phyloP scores from a whole-genome alignment of 441 rosid species.

The Pelargonium fulgidum region DNA sequence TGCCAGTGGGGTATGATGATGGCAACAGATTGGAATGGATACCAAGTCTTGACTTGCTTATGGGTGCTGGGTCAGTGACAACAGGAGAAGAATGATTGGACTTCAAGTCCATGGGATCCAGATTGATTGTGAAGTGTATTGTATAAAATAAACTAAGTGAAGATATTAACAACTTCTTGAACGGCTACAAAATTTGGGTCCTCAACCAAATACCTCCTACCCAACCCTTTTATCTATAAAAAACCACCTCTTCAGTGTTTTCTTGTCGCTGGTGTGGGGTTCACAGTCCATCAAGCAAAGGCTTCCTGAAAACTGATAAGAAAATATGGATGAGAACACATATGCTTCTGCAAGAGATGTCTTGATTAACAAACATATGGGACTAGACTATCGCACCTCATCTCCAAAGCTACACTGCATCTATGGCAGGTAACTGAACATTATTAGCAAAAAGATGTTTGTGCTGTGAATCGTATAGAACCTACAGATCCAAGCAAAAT shows the following conservation, averaged over 20 bases:
- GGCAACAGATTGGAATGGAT: slow-evolving; percentile 41
- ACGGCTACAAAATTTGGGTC: slow-evolving; percentile 18
- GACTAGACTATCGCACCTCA: slow-evolving; percentile 39
- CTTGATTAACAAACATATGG: not conserved
- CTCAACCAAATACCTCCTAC: slow-evolving; percentile 23
- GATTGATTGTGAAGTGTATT: slow-evolving; percentile 15
- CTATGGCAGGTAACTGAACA: slow-evolving; percentile 30
- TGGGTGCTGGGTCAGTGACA: slow-evolving; percentile 50
- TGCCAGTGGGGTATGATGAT: slow-evolving; percentile 41
- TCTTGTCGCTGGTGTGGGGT: slow-evolving; percentile 64
- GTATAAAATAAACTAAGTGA: not conserved
- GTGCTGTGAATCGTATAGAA: slow-evolving; percentile 1
- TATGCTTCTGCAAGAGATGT: not conserved
- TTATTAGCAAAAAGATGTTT: slow-evolving; percentile 17
- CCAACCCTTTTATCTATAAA: slow-evolving; percentile 86
- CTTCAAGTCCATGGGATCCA: slow-evolving; percentile 52
- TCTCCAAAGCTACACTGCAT: slow-evolving; percentile 49
- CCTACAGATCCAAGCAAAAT: slow-evolving; percentile 11
- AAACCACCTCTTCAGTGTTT: slow-evolving; percentile 88
- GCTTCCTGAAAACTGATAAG: slow-evolving; percentile 39
- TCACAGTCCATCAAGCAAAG: slow-evolving; percentile 63
- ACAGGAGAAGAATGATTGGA: slow-evolving; percentile 60
- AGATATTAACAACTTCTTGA: slow-evolving; percentile 16
- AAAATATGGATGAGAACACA: not conserved
- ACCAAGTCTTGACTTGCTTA: slow-evolving; percentile 53